phyloP scores from a whole-genome alignment of 768 basidiomycete species.

The Kwoniella dendrophila region DNA sequence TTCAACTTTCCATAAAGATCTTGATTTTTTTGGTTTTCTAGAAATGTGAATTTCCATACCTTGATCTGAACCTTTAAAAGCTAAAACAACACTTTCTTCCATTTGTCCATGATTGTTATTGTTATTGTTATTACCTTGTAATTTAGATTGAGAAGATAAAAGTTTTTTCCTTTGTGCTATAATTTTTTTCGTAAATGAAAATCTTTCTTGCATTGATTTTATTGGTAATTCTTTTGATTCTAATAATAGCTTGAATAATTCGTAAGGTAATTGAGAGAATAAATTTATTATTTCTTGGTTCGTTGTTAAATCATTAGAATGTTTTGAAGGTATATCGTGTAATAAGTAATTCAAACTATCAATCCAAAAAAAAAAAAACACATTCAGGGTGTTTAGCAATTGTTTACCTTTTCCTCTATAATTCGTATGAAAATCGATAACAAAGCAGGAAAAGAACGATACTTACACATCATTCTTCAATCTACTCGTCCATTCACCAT shows the following conservation, averaged over 20 bases:
- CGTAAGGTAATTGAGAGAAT: slow-evolving; percentile 80
- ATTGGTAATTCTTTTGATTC: slow-evolving; percentile 44
- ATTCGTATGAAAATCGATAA: not conserved
- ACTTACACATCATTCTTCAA: slow-evolving; percentile 49
- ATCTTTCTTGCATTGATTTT: slow-evolving; percentile 80
- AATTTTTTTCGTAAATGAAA: slow-evolving; percentile 88
- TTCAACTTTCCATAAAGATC: slow-evolving; percentile 60
- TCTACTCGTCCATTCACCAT: slow-evolving; percentile 40
- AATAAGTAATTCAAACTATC: slow-evolving; percentile 36
- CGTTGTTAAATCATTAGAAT: slow-evolving; percentile 17
- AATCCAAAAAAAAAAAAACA: not conserved
- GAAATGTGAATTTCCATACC: slow-evolving; percentile 80
- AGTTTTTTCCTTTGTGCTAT: slow-evolving; percentile 75
- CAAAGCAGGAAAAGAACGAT: not conserved
- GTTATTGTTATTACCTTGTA: not conserved
- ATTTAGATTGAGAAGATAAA: not conserved
- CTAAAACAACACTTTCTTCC: slow-evolving; percentile 83
- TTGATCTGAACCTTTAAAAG: slow-evolving; percentile 70
- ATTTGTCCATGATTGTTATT: slow-evolving; percentile 6
- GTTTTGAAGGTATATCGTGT: slow-evolving; percentile 17
- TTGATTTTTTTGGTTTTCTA: slow-evolving; percentile 73
- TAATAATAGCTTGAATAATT: slow-evolving; percentile 57
- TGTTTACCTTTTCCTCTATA: not conserved
- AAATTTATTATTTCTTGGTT: slow-evolving; percentile 31
- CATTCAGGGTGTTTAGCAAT: too few relatives aligned